Evolutionary conservation across 2,329 filamentous ascomycete species (phyloP), one percentile per base, ranked within the genome.

Genomic region (Dendrostoma leiphaemia): DNA sequence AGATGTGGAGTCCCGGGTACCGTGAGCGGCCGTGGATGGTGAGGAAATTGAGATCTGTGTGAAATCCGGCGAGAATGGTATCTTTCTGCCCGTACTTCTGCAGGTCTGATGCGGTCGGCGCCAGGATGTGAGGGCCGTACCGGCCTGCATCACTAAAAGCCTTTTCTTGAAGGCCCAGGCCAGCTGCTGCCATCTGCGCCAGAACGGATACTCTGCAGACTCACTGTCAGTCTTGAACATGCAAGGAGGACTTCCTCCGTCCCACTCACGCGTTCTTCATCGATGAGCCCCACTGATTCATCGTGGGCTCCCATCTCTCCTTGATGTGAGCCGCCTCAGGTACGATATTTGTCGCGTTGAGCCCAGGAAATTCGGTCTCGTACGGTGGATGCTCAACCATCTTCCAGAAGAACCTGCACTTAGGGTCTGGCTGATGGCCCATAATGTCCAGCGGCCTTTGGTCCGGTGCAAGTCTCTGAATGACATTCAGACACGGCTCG

Each of bases 21-120:
- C 82, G 79, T 28, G 79, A 83, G 60, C 82, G 82, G 53, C 82
- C 82, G 70, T 85, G 82, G 68, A 85, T 85, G 60, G 82, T 85
- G 49, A 85, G 74, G 65, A 84, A 85, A 74, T 85, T 85, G 54
- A 85, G 79, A 63, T 85, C 82, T 1, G 82, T 84, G 67, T 85
- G 82, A 71, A 85, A 85, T 35, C 82, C 82, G 15, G 82, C 82
- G 15, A 85, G 76, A 62, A 85, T 84, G 47, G 80, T 84, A 70
- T 83, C 75, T 48, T 73, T 70, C 3, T 66, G 45, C 44, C 78
- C 79, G 69, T 83, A 82, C 54, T 76, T 80, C 12, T 59, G 51
- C 12, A 85, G 75, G 63, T 85, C 79, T 0, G 81, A 84, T 1
- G 82, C 80, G 1, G 82, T 85, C 0, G 82, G 82, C 1, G 82